Conservation (phyloP, 2,329 filamentous ascomycete species). For the Chrysoporthe austroafricana region DNA sequence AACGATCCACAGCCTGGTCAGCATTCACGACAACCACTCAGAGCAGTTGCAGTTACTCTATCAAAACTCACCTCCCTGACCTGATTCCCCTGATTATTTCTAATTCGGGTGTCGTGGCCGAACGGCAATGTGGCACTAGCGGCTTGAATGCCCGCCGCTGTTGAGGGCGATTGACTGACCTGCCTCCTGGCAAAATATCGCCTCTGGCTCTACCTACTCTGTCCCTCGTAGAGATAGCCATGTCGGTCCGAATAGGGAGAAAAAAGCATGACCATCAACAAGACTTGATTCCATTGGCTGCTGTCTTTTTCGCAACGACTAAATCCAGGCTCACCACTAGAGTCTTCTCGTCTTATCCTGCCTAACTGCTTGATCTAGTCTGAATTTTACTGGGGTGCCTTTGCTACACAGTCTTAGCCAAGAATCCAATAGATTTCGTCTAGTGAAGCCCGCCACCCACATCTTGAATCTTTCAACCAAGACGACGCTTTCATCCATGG, state of each 20-base stretch:
- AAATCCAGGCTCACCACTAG: neutral
- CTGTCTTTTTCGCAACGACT: neutral
- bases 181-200: slow-evolving; percentile 1
- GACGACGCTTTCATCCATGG: neutral
- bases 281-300: neutral
- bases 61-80: slow-evolving; percentile 16
- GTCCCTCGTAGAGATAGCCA: neutral
- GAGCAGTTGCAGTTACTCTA: slow-evolving; percentile 26
- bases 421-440: slow-evolving; percentile 5
- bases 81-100: slow-evolving; percentile 1
- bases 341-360: neutral
- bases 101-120: slow-evolving; percentile 11
- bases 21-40: slow-evolving; percentile 18
- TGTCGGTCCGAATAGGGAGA: neutral
- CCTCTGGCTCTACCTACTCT: neutral
- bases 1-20: slow-evolving; percentile 21
- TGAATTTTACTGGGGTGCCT: neutral
- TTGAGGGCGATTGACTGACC: neutral
- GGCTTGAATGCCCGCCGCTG: slow-evolving; percentile 16
- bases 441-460: neutral
- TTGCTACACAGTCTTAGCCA: slow-evolving; percentile 12
- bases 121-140: slow-evolving; percentile 18
- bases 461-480: neutral
- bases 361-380: neutral
- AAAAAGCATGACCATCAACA: neutral